phyloP scores from a whole-genome alignment of 306 rosid species.

The Cercis canadensis region DNA sequence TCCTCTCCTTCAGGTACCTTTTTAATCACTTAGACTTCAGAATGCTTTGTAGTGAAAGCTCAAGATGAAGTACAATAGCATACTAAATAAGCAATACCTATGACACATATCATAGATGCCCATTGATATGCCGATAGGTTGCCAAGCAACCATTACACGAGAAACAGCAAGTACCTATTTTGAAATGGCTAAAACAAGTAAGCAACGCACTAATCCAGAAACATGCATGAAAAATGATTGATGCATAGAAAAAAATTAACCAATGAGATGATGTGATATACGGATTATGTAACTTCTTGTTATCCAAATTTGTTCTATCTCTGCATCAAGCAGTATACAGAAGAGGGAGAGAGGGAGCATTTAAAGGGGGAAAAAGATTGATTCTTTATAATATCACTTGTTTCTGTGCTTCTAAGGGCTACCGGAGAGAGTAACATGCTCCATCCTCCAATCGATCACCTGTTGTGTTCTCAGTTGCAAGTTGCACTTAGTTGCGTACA shows the following conservation, averaged over 20 bases:
- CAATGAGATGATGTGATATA: not conserved
- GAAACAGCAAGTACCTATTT: slow-evolving; percentile 91
- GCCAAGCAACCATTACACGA: slow-evolving; percentile 94
- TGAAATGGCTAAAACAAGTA: slow-evolving; percentile 27
- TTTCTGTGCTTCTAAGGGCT: not conserved
- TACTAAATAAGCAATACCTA: slow-evolving; percentile 54
- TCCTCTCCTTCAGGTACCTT: slow-evolving; percentile 90
- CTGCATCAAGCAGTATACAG: no score
- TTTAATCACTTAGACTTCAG: slow-evolving; percentile 43
- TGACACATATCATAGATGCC: slow-evolving; percentile 97
- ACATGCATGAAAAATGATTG: not conserved
- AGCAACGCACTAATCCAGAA: slow-evolving; percentile 4
- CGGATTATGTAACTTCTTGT: no score
- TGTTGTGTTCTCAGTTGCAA: no score
- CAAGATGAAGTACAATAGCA: slow-evolving; percentile 3
- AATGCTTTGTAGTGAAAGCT: slow-evolving; percentile 20
- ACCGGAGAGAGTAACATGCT: not conserved
- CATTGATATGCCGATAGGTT: slow-evolving; percentile 94
- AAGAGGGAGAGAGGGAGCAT: no score
- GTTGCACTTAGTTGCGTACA: no score
- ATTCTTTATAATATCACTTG: slow-evolving; percentile 8
- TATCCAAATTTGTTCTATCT: no score
- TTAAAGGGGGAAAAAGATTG: not conserved
- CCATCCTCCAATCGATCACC: no score
- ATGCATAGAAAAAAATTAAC: no score